phyloP scores from a whole-genome alignment of 805 yeast species.

The Pichia nanzhaoensis region DNA sequence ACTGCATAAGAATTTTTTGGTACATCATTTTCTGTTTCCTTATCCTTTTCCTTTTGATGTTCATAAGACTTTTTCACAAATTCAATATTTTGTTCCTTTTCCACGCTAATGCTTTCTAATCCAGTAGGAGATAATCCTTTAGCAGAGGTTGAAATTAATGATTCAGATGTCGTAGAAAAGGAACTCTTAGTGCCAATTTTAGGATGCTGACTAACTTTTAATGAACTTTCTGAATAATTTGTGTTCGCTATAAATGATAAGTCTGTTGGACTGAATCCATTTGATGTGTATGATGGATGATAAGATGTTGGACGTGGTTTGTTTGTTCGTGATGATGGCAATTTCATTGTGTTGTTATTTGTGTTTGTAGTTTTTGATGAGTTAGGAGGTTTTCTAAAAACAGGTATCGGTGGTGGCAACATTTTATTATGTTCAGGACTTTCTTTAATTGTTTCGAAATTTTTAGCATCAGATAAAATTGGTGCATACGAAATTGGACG shows the following conservation, averaged over 20 bases:
- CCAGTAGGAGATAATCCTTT: slow-evolving; percentile 16
- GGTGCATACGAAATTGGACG: slow-evolving; percentile 30
- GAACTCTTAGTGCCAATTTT: slow-evolving; percentile 9
- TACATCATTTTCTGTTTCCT: not conserved
- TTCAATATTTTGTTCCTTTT: slow-evolving; percentile 11
- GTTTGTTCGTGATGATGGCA: slow-evolving; percentile 33
- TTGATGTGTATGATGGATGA: slow-evolving; percentile 53
- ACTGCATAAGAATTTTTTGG: slow-evolving; percentile 25
- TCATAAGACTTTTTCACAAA: not conserved
- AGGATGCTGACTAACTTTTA: slow-evolving; percentile 6
- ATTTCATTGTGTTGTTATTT: slow-evolving; percentile 27
- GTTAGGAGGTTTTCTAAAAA: slow-evolving; percentile 15
- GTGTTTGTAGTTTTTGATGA: slow-evolving; percentile 5
- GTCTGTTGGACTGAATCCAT: slow-evolving; percentile 22
- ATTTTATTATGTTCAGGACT: slow-evolving; percentile 30
- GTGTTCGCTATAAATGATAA: slow-evolving; percentile 26
- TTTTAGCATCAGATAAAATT: slow-evolving; percentile 20
- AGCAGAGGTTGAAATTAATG: slow-evolving; percentile 25
- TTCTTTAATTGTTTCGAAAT: slow-evolving; percentile 40
- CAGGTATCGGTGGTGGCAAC: slow-evolving; percentile 25
- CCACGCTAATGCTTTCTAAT: slow-evolving; percentile 21
- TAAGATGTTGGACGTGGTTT: slow-evolving; percentile 81
- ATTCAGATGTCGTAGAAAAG: slow-evolving; percentile 13
- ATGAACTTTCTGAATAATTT: slow-evolving; percentile 20
- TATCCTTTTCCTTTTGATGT: not conserved